phyloP scores from a whole-genome alignment of 352 stramenopile species.

The Pythium dissimile region DNA sequence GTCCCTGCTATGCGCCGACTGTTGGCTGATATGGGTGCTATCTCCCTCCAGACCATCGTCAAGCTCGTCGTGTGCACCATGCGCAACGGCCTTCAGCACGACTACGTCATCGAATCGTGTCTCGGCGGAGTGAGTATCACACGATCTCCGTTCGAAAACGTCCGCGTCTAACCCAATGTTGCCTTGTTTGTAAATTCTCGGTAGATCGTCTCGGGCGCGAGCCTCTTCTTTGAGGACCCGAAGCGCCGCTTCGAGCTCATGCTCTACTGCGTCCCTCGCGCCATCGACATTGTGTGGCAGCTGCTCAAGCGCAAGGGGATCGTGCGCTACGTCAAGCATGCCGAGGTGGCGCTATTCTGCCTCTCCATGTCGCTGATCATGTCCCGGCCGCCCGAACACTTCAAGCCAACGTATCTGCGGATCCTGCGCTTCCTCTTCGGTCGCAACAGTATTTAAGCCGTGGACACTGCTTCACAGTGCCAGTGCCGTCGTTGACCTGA shows the following conservation, averaged over 20 bases:
- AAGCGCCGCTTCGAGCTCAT: slow-evolving; percentile 85
- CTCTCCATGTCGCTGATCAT: slow-evolving; percentile 84
- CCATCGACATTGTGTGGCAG: slow-evolving; percentile 79
- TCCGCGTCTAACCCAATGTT: background rate
- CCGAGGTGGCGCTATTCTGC: slow-evolving; percentile 79
- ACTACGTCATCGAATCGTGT: slow-evolving; percentile 43
- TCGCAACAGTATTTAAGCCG: slow-evolving; percentile 57
- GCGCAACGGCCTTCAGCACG: slow-evolving; percentile 68
- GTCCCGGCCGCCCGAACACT: slow-evolving; percentile 71
- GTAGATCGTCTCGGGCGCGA: slow-evolving; percentile 53
- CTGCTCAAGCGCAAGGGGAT: slow-evolving; percentile 62
- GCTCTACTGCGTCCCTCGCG: slow-evolving; percentile 75
- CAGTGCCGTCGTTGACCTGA: too few species aligned
- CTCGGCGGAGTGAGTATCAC: slow-evolving; percentile 46
- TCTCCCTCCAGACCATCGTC: slow-evolving; percentile 41
- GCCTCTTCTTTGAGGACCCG: slow-evolving; percentile 74
- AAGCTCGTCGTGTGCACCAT: slow-evolving; percentile 72
- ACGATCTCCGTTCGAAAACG: too few species aligned
- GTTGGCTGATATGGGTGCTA: background rate
- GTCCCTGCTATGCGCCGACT: too few species aligned
- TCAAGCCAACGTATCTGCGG: slow-evolving; percentile 82
- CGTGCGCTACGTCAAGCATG: slow-evolving; percentile 73
- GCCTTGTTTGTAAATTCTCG: too few species aligned
- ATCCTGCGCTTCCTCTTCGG: slow-evolving; percentile 86
- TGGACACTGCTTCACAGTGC: too few species aligned